Evolutionary conservation across 306 rosid species (phyloP).

Genomic region (Neltuma alba): DNA sequence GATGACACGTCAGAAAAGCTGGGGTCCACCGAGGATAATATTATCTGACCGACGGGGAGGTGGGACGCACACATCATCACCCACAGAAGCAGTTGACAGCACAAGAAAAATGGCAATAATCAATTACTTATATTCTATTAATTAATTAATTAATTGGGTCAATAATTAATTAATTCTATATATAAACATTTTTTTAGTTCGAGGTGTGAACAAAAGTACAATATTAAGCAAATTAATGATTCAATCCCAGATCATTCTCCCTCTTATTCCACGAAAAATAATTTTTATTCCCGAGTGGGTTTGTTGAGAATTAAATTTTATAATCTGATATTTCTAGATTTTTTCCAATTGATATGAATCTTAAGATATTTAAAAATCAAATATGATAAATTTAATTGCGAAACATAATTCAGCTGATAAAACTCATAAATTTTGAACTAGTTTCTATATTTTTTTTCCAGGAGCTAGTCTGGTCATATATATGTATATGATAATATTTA

Average conservation of each 20-base stretch:
- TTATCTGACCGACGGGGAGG: constrained; percentile 31
- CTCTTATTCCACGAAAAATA: too few species aligned
- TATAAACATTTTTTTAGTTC: background rate
- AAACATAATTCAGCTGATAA: background rate
- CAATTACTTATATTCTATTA: background rate
- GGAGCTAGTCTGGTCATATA: too few species aligned
- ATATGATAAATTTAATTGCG: background rate
- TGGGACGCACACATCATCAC: constrained; percentile 22
- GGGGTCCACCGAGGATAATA: constrained; percentile 22
- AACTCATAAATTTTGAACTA: background rate
- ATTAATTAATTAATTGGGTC: background rate
- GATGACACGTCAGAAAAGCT: constrained; percentile 5
- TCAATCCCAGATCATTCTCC: background rate
- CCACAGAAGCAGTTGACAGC: constrained; percentile 5
- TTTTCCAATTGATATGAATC: background rate
- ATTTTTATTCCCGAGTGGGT: background rate
- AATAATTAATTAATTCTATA: background rate
- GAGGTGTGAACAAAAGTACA: background rate
- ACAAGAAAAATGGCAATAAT: background rate
- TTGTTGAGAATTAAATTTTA: background rate
- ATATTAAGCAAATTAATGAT: background rate
- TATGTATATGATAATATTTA: too few species aligned
- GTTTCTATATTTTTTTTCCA: background rate
- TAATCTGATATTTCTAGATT: background rate
- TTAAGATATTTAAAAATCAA: background rate